phyloP scores from a whole-genome alignment of 306 rosid species.

The Quercus engelmannii region DNA sequence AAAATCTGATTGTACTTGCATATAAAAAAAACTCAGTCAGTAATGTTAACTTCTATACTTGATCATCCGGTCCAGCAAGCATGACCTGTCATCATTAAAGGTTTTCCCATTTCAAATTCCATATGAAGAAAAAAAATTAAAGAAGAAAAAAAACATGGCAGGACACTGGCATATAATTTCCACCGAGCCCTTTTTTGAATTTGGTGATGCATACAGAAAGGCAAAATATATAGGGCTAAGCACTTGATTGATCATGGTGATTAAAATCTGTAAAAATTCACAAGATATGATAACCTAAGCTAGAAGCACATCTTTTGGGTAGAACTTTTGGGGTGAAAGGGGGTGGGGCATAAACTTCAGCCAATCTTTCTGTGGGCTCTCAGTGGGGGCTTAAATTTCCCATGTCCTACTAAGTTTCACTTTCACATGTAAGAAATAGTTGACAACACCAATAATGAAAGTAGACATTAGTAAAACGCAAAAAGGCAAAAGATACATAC shows the following conservation, averaged over 20 bases:
- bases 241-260: not conserved
- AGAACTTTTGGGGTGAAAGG: not conserved
- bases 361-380: too few species aligned
- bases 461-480: not conserved
- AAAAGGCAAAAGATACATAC: slow-evolving; percentile 35
- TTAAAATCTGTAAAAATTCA: not conserved
- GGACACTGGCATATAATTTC: not conserved
- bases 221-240: too few species aligned
- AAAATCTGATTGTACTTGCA: slow-evolving; percentile 46
- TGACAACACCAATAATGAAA: not conserved
- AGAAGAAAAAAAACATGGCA: not conserved
- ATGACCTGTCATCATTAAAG: slow-evolving; percentile 54
- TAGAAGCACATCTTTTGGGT: not conserved
- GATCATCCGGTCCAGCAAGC: slow-evolving; percentile 94
- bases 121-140: not conserved
- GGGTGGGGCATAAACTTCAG: not conserved
- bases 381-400: not conserved
- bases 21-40: slow-evolving; percentile 36
- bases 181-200: not conserved
- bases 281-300: not conserved
- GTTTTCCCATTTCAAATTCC: not conserved
- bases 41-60: slow-evolving; percentile 57
- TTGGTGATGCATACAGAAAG: not conserved
- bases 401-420: not conserved
- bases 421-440: too few species aligned